A percentile compares a stretch with the other conserved stretches of the same genome.
Conservation (phyloP, 2,329 filamentous ascomycete genomes). For the Aschersonia sp. region DNA sequence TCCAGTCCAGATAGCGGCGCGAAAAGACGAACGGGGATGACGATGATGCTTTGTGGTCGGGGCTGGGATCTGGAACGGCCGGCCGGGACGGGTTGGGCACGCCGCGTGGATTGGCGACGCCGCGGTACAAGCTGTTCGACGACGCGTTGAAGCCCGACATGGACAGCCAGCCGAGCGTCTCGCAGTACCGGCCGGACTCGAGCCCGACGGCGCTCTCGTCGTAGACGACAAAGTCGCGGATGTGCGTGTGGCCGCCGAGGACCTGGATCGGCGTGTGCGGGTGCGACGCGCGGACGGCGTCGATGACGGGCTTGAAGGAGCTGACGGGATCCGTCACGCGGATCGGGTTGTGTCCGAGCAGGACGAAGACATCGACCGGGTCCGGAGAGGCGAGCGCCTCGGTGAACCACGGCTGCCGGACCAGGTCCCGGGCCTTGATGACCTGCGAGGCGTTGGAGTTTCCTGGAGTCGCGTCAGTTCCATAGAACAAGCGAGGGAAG, state of each 20-base stretch:
- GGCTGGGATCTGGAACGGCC: slow-evolving; percentile 19
- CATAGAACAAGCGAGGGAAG: not conserved
- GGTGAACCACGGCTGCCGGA: slow-evolving; percentile 44
- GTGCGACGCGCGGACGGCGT: slow-evolving; percentile 41
- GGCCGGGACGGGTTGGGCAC: slow-evolving; percentile 24
- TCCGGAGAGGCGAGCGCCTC: slow-evolving; percentile 36
- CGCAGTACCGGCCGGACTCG: slow-evolving; percentile 51
- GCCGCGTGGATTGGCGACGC: slow-evolving; percentile 18
- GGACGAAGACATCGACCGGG: slow-evolving; percentile 47
- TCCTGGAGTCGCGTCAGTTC: slow-evolving; percentile 16
- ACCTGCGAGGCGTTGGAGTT: slow-evolving; percentile 48
- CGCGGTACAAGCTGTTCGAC: slow-evolving; percentile 25
- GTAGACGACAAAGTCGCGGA: slow-evolving; percentile 49
- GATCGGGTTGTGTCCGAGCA: slow-evolving; percentile 50
- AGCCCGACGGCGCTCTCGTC: slow-evolving; percentile 46
- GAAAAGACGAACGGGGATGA: slow-evolving; percentile 29
- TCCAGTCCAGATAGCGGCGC: slow-evolving; percentile 54
- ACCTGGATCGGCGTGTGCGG: slow-evolving; percentile 46
- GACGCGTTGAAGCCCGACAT: slow-evolving; percentile 39
- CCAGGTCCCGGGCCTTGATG: slow-evolving; percentile 34
- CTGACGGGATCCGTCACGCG: slow-evolving; percentile 26
- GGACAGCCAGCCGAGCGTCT: slow-evolving; percentile 53
- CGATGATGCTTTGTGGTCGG: not conserved
- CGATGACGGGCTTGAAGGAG: slow-evolving; percentile 31
- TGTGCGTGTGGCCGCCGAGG: slow-evolving; percentile 50